Base-by-base conservation (phyloP, 176 grass and related monocot genomes). In the Tillandsia leiboldiana region DNA sequence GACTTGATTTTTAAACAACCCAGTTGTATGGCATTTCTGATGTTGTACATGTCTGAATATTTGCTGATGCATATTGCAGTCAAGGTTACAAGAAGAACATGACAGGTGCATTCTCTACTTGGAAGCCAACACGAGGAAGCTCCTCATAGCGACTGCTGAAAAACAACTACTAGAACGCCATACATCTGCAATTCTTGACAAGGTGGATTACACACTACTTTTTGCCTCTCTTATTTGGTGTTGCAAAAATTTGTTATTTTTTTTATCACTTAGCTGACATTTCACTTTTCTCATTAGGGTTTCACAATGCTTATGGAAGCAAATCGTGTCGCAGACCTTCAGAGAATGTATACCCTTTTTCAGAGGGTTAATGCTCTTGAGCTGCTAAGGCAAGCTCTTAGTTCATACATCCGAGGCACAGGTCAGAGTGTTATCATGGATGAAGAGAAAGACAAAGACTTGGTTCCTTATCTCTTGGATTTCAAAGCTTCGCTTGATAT, bases 391-490 rank as follows among this genome's bases (percentile, higher is more conserved):
- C 75, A 90, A 90, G 84, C 87, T 12, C 90, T 99, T 69, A 94
- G 95, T 73, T 85, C 87, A 82, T 94, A 90, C 70, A 84, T 99
- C 29, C 84, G 90, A 47, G 84, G 80, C 24, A 99, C 80, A 20
- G 95, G 95, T 48, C 90, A 99, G 71, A 76, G 77, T 26, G 78
- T 93, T 86, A 90, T 94, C 68, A 86, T 81, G 69, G 95, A 99
- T 87, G 95, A 99, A 86, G 95, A 99, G 72, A 99, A 99, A 65
- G 90, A 99, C 68, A 93, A 78, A 83, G 95, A 99, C 68, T 66
- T 99, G 70, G 95, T 99, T 72, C 83, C 95, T 8, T 99, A 87
- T 83, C 78, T 99, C 57, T 75, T 99, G 51, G 95, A 99, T 2
- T 99, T 99, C 74, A 99, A 99, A 82, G 61, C 80, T 73, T 99